Percentiles rank a stretch among this genome's conserved stretches.
These are phyloP conservation scores for Stemphylium beticola DNA, from an alignment of 2,329 filamentous ascomycete genomes.

Conservation along the genomic window DNA sequence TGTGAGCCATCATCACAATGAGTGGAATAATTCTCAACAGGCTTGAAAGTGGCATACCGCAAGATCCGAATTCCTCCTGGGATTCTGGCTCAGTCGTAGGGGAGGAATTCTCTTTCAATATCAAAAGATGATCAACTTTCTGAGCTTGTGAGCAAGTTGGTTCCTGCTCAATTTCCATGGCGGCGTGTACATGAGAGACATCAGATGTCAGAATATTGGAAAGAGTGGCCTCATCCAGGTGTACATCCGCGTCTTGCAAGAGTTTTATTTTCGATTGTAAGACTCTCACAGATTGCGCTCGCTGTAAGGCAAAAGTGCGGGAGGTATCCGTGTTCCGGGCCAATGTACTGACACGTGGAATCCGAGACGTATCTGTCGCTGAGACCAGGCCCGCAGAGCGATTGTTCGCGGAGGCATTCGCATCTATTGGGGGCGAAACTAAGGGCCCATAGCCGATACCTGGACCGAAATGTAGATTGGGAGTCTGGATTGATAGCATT, in stretches of 20 bases:
- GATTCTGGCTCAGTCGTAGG: background rate
- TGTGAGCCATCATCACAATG: conserved; percentile 21
- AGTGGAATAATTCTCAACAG: background rate
- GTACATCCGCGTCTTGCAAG: background rate
- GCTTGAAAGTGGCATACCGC: conserved; percentile 22
- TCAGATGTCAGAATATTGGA: conserved; percentile 1
- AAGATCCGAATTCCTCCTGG: conserved; percentile 17
- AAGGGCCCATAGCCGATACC: conserved; percentile 10
- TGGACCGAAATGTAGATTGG: background rate
- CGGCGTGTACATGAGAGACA: background rate
- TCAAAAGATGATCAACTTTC: background rate
- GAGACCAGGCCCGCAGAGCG: conserved; percentile 7
- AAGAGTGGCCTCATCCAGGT: conserved; percentile 8
- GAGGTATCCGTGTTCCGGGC: conserved; percentile 8
- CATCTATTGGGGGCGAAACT: conserved; percentile 8
- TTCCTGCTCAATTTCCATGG: background rate
- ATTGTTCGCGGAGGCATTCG: conserved; percentile 9
- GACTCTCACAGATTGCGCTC: conserved; percentile 20
- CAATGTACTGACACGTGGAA: conserved; percentile 28
- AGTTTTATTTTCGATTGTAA: conserved; percentile 1
- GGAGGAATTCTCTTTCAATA: background rate
- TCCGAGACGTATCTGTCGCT: conserved; percentile 28
- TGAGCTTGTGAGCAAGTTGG: background rate
- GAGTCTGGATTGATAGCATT: conserved; percentile 30
- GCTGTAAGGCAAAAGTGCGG: conserved; percentile 23